Evolutionary conservation across 2,329 filamentous ascomycete species (phyloP).

Genomic region (Cladosporium sp.): DNA sequence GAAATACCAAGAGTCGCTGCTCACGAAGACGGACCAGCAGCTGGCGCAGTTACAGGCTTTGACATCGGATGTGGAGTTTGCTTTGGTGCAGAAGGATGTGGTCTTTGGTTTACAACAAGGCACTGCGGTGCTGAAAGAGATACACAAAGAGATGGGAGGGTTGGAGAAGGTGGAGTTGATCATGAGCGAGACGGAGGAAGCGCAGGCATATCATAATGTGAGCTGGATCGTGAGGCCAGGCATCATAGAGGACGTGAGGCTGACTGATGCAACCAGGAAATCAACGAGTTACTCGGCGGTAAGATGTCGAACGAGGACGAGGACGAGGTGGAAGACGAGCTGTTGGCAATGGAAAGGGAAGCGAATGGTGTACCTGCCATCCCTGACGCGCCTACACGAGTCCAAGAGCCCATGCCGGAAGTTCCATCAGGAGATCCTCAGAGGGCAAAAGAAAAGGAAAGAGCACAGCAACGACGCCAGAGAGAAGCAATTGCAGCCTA

Average conservation of each 20-base stretch:
- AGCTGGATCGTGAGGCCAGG: conserved; percentile 28
- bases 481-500: conserved; percentile 15
- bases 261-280: conserved; percentile 60
- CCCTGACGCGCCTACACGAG: conserved; percentile 41
- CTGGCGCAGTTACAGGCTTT: conserved; percentile 91
- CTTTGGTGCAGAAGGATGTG: conserved; percentile 94
- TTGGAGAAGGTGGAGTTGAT: conserved; percentile 92
- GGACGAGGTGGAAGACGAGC: conserved; percentile 95
- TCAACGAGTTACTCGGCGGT: conserved; percentile 85
- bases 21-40: conserved; percentile 87
- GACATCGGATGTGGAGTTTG: conserved; percentile 88
- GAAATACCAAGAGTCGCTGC: conserved; percentile 91
- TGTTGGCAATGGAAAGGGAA: conserved; percentile 76
- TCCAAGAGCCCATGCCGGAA: conserved; percentile 31
- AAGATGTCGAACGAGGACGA: conserved; percentile 93
- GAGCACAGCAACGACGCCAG: conserved; percentile 7
- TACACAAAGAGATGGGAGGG: conserved; percentile 94
- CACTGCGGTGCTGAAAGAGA: conserved; percentile 83
- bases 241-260: not conserved
- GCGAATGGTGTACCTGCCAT: conserved; percentile 43
- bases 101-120: conserved; percentile 90
- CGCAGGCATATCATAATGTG: conserved; percentile 86
- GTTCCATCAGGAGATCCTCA: conserved; percentile 24
- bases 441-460: conserved; percentile 18
- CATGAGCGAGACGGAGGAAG: conserved; percentile 89